Base-by-base conservation (phyloP, 768 basidiomycete species). In the Polyporus arcularius region DNA sequence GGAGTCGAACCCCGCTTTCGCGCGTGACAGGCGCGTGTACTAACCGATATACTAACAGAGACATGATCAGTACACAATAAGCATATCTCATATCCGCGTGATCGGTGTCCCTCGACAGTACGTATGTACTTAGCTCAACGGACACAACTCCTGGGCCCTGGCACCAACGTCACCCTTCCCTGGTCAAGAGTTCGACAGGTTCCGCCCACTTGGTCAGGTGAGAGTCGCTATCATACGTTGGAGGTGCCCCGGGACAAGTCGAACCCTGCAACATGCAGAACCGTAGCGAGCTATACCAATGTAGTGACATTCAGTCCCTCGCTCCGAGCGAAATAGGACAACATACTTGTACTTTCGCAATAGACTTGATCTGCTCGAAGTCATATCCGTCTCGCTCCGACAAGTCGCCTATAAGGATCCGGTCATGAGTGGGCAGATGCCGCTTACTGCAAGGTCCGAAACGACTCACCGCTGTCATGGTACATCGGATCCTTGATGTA, bases 401-500 rank as follows among this genome's bases (percentile, higher is more conserved):
- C 11, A 35, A 35, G 35, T 35, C 35, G 11, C 35, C 35, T 35
- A 35, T 1, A 3, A 35, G 35, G 35, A 7, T 35, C 35, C 35
- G 35, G 11, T 35, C 35, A 35, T 35, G 35, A 35, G 35, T 35
- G 35, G 35, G 3, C 35, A 35, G 35, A 11, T 7, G 11, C 35
- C 35, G 64, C 88, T 90, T 47, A 94, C 40, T 89, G 90, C 81
- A 68, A 8, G 31, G 57, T 60, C 39, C 0, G 35, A 12, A 1
- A 43, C 31, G 8, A 67, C 79, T 28, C 61, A 85, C 89, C 86
- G 66, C 86, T 88, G 70, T 90, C 92, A 71, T 93, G 91, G 70
- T 94, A 94, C 88, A 90, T 91, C 7, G 92, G 92, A 71, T 94
- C 94, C 18, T 80, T 85, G 68, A 96, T 93, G 11, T 82, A 84